Evolutionary conservation across 2,329 filamentous ascomycete genomes (phyloP), one percentile per base, ranked within the genome.

Genomic region (Paracoccidioides lutzii): DNA sequence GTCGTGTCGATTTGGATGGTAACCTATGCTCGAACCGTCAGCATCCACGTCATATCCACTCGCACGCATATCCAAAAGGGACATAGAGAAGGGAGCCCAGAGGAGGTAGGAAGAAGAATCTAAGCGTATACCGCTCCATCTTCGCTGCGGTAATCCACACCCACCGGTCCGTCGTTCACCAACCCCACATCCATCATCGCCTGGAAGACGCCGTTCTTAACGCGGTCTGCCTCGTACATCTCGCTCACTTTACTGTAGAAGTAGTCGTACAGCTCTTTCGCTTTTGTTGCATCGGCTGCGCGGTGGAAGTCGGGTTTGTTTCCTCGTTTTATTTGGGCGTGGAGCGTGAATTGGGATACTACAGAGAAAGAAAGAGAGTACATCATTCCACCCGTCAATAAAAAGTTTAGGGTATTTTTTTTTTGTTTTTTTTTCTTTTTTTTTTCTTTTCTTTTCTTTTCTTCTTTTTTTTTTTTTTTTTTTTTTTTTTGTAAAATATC

Each of bases 111-210:
- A 48, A 61, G 59, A 60, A 59, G 59, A 58, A 22, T 22, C 22
- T 22, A 65, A 61, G 59, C 63, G 64, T 72, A 66, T 79, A 81
- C 78, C 76, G 74, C 77, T 70, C 75, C 75, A 67, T 81, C 77
- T 63, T 76, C 70, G 72, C 76, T 80, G 70, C 71, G 71, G 70
- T 76, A 81, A 68, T 81, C 75, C 63, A 80, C 69, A 81, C 81
- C 76, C 80, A 84, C 81, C 74, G 82, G 82, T 65, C 82, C 81
- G 65, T 97, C 91, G 62, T 97, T 97, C 52, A 96, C 83, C 35
- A 96, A 73, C 51, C 87, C 86, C 57, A 98, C 91, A 66, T 97
- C 86, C 93, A 98, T 98, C 90, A 95, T 96, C 52, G 93, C 93
- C 67, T 95, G 91, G 70, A 98, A 98, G 35, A 91, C 83, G n/a